Conservation (phyloP, 495 filamentous ascomycete species). For the Penicillium coprophilum region DNA sequence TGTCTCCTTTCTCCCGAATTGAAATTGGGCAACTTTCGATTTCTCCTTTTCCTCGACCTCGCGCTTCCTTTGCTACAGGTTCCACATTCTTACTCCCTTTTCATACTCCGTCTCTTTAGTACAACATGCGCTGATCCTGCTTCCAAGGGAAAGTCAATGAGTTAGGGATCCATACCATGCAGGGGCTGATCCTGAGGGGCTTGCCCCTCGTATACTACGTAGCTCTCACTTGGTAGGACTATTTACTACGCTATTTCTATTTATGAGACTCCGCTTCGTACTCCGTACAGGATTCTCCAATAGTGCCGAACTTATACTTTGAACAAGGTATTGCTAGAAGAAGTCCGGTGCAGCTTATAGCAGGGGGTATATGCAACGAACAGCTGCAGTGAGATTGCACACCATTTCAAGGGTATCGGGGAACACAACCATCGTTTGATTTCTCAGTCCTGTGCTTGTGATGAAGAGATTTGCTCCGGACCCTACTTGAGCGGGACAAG, state of each 20-base stretch:
- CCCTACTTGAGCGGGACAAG: not conserved
- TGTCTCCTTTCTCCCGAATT: not conserved
- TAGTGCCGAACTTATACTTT: not conserved
- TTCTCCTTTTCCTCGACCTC: no score
- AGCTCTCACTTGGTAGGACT: conserved; percentile 3
- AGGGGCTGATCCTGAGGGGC: not conserved
- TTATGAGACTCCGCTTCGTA: not conserved
- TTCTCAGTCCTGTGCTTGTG: no score
- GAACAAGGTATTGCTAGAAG: conserved; percentile 5
- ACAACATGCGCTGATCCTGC: conserved; percentile 2
- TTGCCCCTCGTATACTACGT: conserved; percentile 8
- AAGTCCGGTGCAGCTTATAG: conserved; percentile 23
- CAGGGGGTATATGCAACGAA: conserved; percentile 22
- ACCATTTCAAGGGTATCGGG: conserved; percentile 7
- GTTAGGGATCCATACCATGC: conserved; percentile 3
- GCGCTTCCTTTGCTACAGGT: no score
- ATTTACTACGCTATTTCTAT: not conserved
- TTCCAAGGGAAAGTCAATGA: conserved; percentile 1
- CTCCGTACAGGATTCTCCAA: not conserved
- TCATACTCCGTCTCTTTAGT: not conserved
- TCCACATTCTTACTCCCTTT: conserved; percentile 11
- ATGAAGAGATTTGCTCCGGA: conserved; percentile 1
- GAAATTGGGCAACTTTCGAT: conserved; percentile 3
- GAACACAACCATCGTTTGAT: not conserved
- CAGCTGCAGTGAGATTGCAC: conserved; percentile 29